Percentiles rank a stretch among this genome's conserved stretches.
These are phyloP conservation scores for Parasarocladium wereldwijsianum DNA, from an alignment of 2,329 filamentous ascomycete species.

Conservation along the genomic window DNA sequence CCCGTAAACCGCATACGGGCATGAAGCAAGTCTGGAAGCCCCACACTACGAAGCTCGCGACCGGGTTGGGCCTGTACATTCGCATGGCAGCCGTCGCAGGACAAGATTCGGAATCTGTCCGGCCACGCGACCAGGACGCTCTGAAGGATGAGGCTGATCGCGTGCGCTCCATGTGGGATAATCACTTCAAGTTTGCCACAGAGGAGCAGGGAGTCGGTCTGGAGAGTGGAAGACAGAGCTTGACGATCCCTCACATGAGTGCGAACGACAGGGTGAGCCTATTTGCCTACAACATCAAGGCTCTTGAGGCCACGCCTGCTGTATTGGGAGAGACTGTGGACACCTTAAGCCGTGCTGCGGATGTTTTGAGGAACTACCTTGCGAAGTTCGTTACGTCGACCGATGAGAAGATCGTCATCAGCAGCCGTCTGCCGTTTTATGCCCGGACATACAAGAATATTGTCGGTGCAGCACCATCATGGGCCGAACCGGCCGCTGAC, in stretches of 20 bases:
- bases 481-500: slow-evolving; percentile 7
- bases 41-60: slow-evolving; percentile 1
- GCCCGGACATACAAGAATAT: slow-evolving; percentile 12
- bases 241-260: no score
- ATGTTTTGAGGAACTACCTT: slow-evolving; percentile 1
- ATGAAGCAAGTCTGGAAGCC: neutral
- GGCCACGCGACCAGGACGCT: neutral
- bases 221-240: no score
- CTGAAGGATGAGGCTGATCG: slow-evolving; percentile 1
- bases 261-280: no score
- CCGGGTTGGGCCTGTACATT: neutral
- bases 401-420: neutral
- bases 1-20: neutral
- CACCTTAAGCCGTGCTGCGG: neutral
- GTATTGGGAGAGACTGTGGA: neutral
- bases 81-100: neutral
- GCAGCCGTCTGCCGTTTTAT: neutral
- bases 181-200: no score
- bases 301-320: slow-evolving; percentile 20
- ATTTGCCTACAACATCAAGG: slow-evolving; percentile 20
- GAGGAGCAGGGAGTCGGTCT: no score
- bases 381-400: neutral
- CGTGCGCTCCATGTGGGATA: neutral
- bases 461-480: slow-evolving; percentile 14
- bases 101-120: neutral